A percentile compares a stretch with the other conserved stretches of the same genome.
Conservation (phyloP, 2,329 filamentous ascomycete species). For the Biscogniauxia sp. region DNA sequence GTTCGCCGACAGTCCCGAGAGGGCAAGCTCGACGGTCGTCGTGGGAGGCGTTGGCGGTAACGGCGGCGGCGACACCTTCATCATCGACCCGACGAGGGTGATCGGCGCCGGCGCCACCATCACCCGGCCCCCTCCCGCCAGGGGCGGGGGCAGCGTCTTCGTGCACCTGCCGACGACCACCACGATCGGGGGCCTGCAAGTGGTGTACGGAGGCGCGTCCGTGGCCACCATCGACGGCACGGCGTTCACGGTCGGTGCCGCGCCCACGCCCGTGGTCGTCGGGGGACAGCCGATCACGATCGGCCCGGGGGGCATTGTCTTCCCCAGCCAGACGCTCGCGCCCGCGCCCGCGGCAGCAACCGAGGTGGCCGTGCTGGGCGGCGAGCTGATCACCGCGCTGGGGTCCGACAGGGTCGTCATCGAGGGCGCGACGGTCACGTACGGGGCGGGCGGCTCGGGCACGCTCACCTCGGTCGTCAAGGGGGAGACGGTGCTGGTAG, state of each 20-base stretch:
- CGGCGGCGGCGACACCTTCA: slow-evolving; percentile 42
- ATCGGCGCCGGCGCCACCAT: slow-evolving; percentile 45
- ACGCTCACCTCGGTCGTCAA: slow-evolving; percentile 41
- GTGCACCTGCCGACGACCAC: slow-evolving; percentile 37
- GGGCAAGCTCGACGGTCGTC: slow-evolving; percentile 39
- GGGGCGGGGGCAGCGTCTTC: slow-evolving; percentile 29
- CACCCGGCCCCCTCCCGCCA: slow-evolving; percentile 37
- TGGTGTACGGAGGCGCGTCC: slow-evolving; percentile 42
- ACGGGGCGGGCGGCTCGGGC: slow-evolving; percentile 36
- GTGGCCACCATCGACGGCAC: slow-evolving; percentile 42
- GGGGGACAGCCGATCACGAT: slow-evolving; percentile 26
- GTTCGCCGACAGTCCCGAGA: slow-evolving; percentile 37
- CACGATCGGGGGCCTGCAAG: slow-evolving; percentile 38
- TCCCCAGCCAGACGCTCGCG: slow-evolving; percentile 36
- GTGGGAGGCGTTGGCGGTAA: slow-evolving; percentile 39
- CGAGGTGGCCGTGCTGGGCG: slow-evolving; percentile 47
- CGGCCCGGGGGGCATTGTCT: slow-evolving; percentile 32
- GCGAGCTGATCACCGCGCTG: slow-evolving; percentile 44
- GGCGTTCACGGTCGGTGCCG: slow-evolving; percentile 40
- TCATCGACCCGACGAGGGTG: slow-evolving; percentile 46
- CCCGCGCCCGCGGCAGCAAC: slow-evolving; percentile 37
- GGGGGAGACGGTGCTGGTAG: slow-evolving; percentile 51
- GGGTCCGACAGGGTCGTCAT: slow-evolving; percentile 42
- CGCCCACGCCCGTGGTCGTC: slow-evolving; percentile 35
- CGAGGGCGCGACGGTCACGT: slow-evolving; percentile 44